Conservation (phyloP, 2,329 filamentous ascomycete species). For the Ophiostoma sp. region DNA sequence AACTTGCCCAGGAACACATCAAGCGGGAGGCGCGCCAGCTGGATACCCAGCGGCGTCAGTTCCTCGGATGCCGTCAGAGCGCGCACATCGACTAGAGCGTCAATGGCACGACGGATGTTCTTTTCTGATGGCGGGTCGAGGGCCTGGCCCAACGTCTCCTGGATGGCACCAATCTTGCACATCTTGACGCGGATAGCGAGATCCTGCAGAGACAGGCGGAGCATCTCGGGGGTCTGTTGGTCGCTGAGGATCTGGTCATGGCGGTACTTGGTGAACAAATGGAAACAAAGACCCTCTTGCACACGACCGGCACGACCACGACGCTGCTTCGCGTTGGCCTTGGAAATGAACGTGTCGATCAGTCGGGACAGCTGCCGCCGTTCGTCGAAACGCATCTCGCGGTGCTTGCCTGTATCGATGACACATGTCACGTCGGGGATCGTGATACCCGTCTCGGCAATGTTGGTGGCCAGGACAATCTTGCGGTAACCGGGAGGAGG, state of each 20-base stretch:
- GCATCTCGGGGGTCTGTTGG: slow-evolving; percentile 94
- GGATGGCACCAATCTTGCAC: slow-evolving; percentile 91
- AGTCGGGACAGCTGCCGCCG: slow-evolving; percentile 84
- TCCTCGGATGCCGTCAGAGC: slow-evolving; percentile 81
- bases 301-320: slow-evolving; percentile 93
- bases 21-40: slow-evolving; percentile 83
- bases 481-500: slow-evolving; percentile 82
- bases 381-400: slow-evolving; percentile 97
- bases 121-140: slow-evolving; percentile 87
- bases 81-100: slow-evolving; percentile 89
- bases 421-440: slow-evolving; percentile 98
- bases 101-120: slow-evolving; percentile 90
- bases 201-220: slow-evolving; percentile 90
- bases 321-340: slow-evolving; percentile 92
- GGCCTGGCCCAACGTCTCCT: slow-evolving; percentile 82
- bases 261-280: slow-evolving; percentile 87
- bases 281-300: slow-evolving; percentile 91
- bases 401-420: slow-evolving; percentile 93
- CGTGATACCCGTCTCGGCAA: slow-evolving; percentile 97
- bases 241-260: slow-evolving; percentile 85
- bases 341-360: slow-evolving; percentile 92
- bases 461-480: slow-evolving; percentile 95
- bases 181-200: slow-evolving; percentile 96
- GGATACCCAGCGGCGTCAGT: slow-evolving; percentile 79
- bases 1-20: slow-evolving; percentile 96